Percentiles rank a stretch among this genome's conserved stretches.
phyloP scores from a whole-genome alignment of 352 stramenopile genomes.

The Globisporangium megalacanthum region DNA sequence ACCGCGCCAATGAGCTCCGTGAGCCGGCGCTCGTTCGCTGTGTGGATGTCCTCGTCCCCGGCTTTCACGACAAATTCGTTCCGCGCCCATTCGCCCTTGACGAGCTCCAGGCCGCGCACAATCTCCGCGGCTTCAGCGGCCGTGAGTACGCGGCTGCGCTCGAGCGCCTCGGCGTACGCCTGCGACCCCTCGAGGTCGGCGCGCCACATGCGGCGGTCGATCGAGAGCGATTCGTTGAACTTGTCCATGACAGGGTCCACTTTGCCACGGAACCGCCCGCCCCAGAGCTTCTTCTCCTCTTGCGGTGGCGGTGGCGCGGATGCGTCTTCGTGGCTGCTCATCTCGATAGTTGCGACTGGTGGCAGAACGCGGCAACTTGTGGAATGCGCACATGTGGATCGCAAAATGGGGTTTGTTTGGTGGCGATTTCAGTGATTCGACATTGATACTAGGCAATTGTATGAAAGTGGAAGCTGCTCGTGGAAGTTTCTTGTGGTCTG shows the following conservation, averaged over 20 bases:
- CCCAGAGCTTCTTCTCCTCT: constrained; percentile 82
- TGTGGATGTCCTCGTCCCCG: constrained; percentile 99
- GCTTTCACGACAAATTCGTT: constrained; percentile 85
- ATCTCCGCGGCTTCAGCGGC: constrained; percentile 84
- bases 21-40: constrained; percentile 97
- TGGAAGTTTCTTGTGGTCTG: not conserved
- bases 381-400: not conserved
- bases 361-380: not conserved
- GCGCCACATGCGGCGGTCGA: constrained; percentile 97
- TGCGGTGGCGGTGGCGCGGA: constrained; percentile 22
- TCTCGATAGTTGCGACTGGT: not conserved
- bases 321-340: constrained; percentile 3
- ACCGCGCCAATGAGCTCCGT: constrained; percentile 96
- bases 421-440: not conserved
- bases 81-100: constrained; percentile 86
- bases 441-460: not conserved
- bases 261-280: constrained; percentile 92
- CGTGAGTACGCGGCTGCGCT: constrained; percentile 92
- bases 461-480: not conserved
- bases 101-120: constrained; percentile 78
- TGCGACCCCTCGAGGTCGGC: constrained; percentile 95
- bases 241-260: constrained; percentile 97
- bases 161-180: constrained; percentile 91
- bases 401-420: not conserved
- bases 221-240: constrained; percentile 98